Percentiles rank a stretch among this genome's conserved stretches.
phyloP scores from a whole-genome alignment of 768 basidiomycete genomes.

The Phylloporus sp. region DNA sequence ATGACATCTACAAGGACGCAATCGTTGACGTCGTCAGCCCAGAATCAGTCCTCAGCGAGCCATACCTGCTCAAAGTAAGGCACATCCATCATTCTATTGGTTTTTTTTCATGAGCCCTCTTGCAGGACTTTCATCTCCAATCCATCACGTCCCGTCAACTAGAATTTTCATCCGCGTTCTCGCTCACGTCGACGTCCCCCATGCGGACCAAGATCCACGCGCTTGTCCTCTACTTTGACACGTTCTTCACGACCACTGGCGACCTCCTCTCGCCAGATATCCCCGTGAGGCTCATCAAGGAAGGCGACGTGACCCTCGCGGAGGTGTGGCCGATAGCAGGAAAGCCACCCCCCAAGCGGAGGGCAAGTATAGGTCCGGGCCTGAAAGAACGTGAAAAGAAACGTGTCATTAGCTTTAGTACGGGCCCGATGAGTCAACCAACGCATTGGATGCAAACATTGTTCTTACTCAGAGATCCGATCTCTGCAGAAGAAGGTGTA shows the following conservation, averaged over 20 bases:
- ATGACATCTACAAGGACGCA: slow-evolving; percentile 73
- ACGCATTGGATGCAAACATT: slow-evolving; percentile 98
- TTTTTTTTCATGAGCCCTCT: not conserved
- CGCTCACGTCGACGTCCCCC: slow-evolving; percentile 56
- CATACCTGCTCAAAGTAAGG: slow-evolving; percentile 64
- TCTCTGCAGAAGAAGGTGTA: slow-evolving; percentile 73
- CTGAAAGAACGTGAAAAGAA: slow-evolving; percentile 39
- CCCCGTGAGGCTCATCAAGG: slow-evolving; percentile 52
- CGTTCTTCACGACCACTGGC: slow-evolving; percentile 74
- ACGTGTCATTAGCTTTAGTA: slow-evolving; percentile 74
- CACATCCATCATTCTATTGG: not conserved
- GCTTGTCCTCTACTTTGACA: slow-evolving; percentile 92
- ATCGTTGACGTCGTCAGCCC: slow-evolving; percentile 75
- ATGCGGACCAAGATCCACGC: slow-evolving; percentile 66
- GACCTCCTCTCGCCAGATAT: slow-evolving; percentile 49
- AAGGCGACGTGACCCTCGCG: slow-evolving; percentile 59
- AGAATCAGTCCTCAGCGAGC: slow-evolving; percentile 59
- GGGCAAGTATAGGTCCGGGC: slow-evolving; percentile 50
- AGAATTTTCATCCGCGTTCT: slow-evolving; percentile 76
- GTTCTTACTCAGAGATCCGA: slow-evolving; percentile 79
- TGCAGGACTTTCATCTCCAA: slow-evolving; percentile 72
- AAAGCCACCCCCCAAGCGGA: slow-evolving; percentile 53
- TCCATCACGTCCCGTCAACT: slow-evolving; percentile 66
- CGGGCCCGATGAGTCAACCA: slow-evolving; percentile 78
- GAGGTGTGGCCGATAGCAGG: slow-evolving; percentile 80